A percentile compares a stretch with the other conserved stretches of the same genome.
phyloP scores from a whole-genome alignment of 164 flowering plant genomes.

The Magnolia kwangsiensis region DNA sequence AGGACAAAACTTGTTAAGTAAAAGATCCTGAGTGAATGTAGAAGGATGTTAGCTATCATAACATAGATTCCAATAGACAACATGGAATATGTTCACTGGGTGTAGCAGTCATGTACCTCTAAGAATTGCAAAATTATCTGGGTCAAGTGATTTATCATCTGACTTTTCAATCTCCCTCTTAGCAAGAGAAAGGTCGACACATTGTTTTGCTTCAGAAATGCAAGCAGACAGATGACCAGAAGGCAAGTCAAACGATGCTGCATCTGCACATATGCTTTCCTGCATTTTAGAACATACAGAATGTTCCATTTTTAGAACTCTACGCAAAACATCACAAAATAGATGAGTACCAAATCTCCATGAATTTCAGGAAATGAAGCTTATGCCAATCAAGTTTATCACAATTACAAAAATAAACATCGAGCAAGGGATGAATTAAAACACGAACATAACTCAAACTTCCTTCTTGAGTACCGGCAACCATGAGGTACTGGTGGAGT shows the following conservation, averaged over 20 bases:
- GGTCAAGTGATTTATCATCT: conserved; percentile 61
- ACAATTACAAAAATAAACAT: not conserved
- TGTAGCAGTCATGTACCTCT: conserved; percentile 43
- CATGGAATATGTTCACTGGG: not conserved
- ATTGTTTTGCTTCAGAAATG: conserved; percentile 82
- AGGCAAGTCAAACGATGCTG: conserved; percentile 93
- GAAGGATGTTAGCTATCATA: not conserved
- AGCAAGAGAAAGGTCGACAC: conserved; percentile 53
- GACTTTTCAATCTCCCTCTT: conserved; percentile 51
- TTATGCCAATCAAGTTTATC: not conserved
- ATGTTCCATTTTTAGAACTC: not conserved
- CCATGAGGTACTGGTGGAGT: not conserved
- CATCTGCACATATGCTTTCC: conserved; percentile 96
- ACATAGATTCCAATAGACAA: not conserved
- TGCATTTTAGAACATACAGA: conserved; percentile 31
- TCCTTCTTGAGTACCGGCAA: not conserved
- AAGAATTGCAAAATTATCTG: conserved; percentile 83
- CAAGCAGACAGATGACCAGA: conserved; percentile 68
- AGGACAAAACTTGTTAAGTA: not conserved
- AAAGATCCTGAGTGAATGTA: not conserved
- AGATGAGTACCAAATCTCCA: not conserved
- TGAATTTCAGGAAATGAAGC: not conserved
- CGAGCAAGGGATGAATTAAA: not conserved
- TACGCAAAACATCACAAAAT: not conserved
- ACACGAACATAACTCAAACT: not conserved